Base-by-base conservation (phyloP, 2,329 filamentous ascomycete species). In the Rutstroemia sp. region DNA sequence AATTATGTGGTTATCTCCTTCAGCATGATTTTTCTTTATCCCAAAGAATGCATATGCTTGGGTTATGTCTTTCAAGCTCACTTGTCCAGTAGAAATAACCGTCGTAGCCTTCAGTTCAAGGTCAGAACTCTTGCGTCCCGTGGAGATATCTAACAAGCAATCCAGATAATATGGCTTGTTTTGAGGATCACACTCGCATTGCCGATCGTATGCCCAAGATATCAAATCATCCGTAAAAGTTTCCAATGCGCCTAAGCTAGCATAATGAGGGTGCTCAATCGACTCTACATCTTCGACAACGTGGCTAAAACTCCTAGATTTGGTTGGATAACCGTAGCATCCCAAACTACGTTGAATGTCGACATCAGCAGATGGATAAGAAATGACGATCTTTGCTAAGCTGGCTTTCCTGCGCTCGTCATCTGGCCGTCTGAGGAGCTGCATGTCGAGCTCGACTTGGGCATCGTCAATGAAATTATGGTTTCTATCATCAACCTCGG, bases 181-280 rank as follows among this genome's bases (percentile, higher is more conserved):
- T 19, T 64, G 60, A 19, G 77, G 75, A 66, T 88, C 82, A 51
- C 76, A 77, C 8, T 72, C 67, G 23, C 76, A 72, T 70, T 89
- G 86, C 37, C 79, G 75, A 23, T 81, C 74, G 65, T 82, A 88
- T 4, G 83, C 81, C 67, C 83, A 86, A 27, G 76, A 71, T 17
- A 89, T 71, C n/a, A 84, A 70, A 1, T 72, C 65, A 64, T 87
- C 82, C 5, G 80, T 76, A 68, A 88, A 87, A 64, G 86, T 79
- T 41, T 78, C 76, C 8, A 83, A 68, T 14, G 77, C 77, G 21
- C 86, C 86, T 21, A 89, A 72, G 60, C 82, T 80, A 50, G 82
- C 80, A 66, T 85, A 87, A 61, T 78, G 63, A 16, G 69, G 69
- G 52, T 71, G 68, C 45, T 69, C 67, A 44, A 63, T 57, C 74